Conservation (phyloP, 768 basidiomycete species). For the Steccherinum ochraceum region DNA sequence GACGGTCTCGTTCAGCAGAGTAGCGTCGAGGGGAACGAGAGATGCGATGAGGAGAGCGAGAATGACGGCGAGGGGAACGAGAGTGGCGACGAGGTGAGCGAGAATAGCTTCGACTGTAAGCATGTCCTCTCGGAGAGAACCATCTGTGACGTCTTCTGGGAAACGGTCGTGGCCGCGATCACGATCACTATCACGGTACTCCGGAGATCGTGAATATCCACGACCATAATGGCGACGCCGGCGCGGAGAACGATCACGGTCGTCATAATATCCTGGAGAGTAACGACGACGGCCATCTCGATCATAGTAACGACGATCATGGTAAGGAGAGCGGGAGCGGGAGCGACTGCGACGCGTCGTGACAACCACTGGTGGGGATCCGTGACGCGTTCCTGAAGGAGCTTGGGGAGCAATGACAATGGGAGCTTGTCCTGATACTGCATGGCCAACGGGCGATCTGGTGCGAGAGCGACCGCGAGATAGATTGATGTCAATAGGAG, state of each 20-base stretch:
- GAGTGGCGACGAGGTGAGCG: constrained; percentile 1
- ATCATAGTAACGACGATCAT: not conserved
- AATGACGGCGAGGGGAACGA: not conserved
- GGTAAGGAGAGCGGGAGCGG: constrained; percentile 16
- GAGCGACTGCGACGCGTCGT: constrained; percentile 14
- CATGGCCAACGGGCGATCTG: no score
- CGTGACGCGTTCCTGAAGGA: constrained; percentile 1
- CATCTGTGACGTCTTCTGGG: not conserved
- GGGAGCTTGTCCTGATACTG: no score
- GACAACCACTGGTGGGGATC: not conserved
- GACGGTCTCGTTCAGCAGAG: not conserved
- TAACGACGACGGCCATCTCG: not conserved
- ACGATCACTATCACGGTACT: no score
- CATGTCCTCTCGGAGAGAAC: not conserved
- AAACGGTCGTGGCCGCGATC: not conserved
- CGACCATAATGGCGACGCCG: not conserved
- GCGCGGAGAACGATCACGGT: not conserved
- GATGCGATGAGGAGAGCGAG: constrained; percentile 1
- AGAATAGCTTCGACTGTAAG: not conserved
- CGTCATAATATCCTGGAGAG: not conserved
- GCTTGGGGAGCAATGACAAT: not conserved
- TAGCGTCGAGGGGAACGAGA: not conserved
- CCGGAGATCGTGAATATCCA: no score
- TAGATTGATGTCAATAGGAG: not conserved
- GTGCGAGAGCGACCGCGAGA: not conserved